A percentile compares a stretch with the other conserved stretches of the same genome.
These are phyloP conservation scores for Pythium oligandrum DNA, from an alignment of 352 stramenopile species.

Conservation along the genomic window DNA sequence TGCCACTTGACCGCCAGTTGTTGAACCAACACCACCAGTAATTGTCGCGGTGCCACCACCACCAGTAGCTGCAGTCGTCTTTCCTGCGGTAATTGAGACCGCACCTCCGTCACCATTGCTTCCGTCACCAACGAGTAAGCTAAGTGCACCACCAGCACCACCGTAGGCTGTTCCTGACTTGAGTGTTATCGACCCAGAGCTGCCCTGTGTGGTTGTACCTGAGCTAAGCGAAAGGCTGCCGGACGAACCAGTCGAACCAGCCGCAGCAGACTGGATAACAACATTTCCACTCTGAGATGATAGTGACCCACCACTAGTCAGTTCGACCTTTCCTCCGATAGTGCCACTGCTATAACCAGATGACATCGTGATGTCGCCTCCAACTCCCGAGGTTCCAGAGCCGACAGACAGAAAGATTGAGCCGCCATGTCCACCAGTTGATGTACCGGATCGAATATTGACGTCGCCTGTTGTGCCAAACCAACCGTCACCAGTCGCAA, in stretches of 20 bases:
- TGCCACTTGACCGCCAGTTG: neutral
- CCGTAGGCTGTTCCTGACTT: constrained; percentile 2
- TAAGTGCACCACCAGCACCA: constrained; percentile 4
- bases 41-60: constrained; percentile 6
- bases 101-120: constrained; percentile 4
- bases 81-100: constrained; percentile 8
- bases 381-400: constrained; percentile 18
- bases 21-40: constrained; percentile 5
- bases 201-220: constrained; percentile 2
- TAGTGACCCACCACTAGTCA: constrained; percentile 3
- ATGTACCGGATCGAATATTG: no score
- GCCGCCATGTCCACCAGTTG: constrained; percentile 1
- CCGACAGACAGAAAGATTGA: constrained; percentile 26
- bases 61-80: neutral
- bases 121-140: constrained; percentile 9
- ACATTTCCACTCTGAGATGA: constrained; percentile 1
- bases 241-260: neutral
- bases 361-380: constrained; percentile 22
- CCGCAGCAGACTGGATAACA: constrained; percentile 2
- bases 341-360: constrained; percentile 2
- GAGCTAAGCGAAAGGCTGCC: constrained; percentile 2
- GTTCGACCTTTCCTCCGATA: constrained; percentile 8
- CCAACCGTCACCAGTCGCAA: no score
- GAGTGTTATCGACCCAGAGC: constrained; percentile 6
- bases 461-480: no score